These are phyloP conservation scores for Penicillium angulare DNA, from an alignment of 495 filamentous ascomycete genomes.

Conservation along the genomic window DNA sequence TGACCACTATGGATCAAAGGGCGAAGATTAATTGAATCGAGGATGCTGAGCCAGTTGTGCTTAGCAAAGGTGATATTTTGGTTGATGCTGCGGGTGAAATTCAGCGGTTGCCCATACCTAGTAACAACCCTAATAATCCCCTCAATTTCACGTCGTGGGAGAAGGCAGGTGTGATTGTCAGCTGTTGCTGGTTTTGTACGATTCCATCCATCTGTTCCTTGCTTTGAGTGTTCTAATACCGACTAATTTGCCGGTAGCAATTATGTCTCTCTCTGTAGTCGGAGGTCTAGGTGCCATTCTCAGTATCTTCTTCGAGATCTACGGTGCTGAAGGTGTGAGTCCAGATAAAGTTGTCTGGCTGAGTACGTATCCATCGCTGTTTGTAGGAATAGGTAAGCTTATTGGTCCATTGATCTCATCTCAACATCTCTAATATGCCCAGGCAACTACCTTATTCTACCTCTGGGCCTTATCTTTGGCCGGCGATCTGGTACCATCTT, in stretches of 20 bases:
- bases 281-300: constrained; percentile 33
- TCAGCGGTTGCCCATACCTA: constrained; percentile 31
- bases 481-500: constrained; percentile 23
- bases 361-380: constrained; percentile 30
- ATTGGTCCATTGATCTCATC: neutral
- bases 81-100: constrained; percentile 23
- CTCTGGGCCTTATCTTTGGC: constrained; percentile 28
- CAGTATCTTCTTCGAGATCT: constrained; percentile 28
- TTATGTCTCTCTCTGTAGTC: constrained; percentile 34
- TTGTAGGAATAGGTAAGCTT: constrained; percentile 31
- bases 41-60: constrained; percentile 9
- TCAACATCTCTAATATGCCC: neutral
- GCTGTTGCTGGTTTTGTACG: constrained; percentile 39
- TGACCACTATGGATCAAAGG: constrained; percentile 16
- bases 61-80: constrained; percentile 14
- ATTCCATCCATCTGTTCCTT: neutral
- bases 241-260: constrained; percentile 16
- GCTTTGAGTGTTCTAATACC: neutral
- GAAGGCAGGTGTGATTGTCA: constrained; percentile 30
- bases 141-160: constrained; percentile 33
- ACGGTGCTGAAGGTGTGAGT: constrained; percentile 23
- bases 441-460: constrained; percentile 36
- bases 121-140: constrained; percentile 36
- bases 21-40: constrained; percentile 21
- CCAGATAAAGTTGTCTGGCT: constrained; percentile 32